Base-by-base conservation (phyloP, 2,329 filamentous ascomycete genomes). In the Exophiala sideris region DNA sequence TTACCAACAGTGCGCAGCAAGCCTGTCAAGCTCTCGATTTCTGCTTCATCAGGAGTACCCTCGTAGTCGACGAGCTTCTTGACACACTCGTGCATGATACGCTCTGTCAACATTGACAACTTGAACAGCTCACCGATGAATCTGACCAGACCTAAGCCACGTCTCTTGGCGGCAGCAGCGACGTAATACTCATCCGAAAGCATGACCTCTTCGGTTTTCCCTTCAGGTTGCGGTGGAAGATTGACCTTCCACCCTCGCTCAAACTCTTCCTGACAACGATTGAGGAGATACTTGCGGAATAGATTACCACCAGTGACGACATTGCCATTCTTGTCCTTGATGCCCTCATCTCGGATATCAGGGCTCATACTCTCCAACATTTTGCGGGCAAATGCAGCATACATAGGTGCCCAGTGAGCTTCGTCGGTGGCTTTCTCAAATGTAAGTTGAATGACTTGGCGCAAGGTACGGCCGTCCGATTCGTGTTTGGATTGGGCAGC, bases 41-140 rank as follows among this genome's bases (percentile, higher is more conserved):
- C 91, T 50, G 92, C 89, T 75, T 99, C 94, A 65, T 99, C 94
- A 41, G 94, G 94, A 57, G 90, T 78, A 58, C 89, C 91, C 68
- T 92, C 87, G 73, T 95, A 97, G 75, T 99, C 92, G 63, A 99
- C 89, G 60, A 99, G 83, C 75, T 95, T 96, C 77, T 91, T 87
- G 24, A 99, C 91, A 81, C 94, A 99, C 74, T 96, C 90, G 78
- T 99, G 92, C 94, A 99, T 99, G 75, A 99, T 99, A 71, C 92
- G 89, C 73, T 96, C 89, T 58, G 94, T 99, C 72, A 99, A 82
- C 94, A 99, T 99, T 70, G 88, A 86, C 57, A 99, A 85, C 80
- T 97, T 99, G 84, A 95, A 99, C 42, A 99, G 84, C 76, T 99
- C 94, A 78, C 94, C 94, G 69, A 99, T 99, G 76, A 99, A 99